Conservation (phyloP, 179 eudicot species). For the Beta lomatogona region DNA sequence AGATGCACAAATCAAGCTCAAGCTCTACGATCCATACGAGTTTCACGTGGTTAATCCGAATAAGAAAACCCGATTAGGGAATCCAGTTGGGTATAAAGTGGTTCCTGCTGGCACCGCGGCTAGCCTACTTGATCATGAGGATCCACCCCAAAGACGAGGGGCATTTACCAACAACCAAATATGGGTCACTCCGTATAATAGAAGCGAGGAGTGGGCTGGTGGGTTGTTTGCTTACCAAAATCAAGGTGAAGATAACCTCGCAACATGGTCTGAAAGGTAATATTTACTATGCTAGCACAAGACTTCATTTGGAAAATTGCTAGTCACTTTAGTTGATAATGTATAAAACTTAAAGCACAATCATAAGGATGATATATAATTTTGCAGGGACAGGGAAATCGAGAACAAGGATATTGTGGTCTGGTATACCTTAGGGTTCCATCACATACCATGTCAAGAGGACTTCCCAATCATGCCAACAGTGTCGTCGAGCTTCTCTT, state of each 20-base stretch:
- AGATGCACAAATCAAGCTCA: slow-evolving; percentile 93
- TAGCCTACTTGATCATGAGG: slow-evolving; percentile 76
- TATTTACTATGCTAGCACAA: not conserved
- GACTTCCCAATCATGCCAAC: slow-evolving; percentile 99
- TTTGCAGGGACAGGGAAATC: slow-evolving; percentile 73
- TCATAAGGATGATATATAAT: not conserved
- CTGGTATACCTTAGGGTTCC: slow-evolving; percentile 96
- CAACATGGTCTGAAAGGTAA: slow-evolving; percentile 88
- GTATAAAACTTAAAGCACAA: no score
- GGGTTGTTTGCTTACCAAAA: slow-evolving; percentile 88
- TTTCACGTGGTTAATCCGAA: slow-evolving; percentile 79
- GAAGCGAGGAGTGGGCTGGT: slow-evolving; percentile 89
- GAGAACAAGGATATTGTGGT: slow-evolving; percentile 88
- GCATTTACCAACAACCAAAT: slow-evolving; percentile 93
- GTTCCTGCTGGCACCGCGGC: slow-evolving; percentile 91
- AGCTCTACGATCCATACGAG: slow-evolving; percentile 81
- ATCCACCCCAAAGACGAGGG: slow-evolving; percentile 90
- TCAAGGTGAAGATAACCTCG: slow-evolving; percentile 86
- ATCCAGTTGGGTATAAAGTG: slow-evolving; percentile 89
- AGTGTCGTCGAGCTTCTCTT: slow-evolving; percentile 84
- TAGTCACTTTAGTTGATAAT: not conserved
- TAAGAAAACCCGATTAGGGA: slow-evolving; percentile 76
- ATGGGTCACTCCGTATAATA: slow-evolving; percentile 92
- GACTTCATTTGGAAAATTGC: not conserved
- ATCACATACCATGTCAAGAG: slow-evolving; percentile 96